phyloP scores from a whole-genome alignment of 2,329 filamentous ascomycete genomes.

The Ilyonectria mors-panacis region DNA sequence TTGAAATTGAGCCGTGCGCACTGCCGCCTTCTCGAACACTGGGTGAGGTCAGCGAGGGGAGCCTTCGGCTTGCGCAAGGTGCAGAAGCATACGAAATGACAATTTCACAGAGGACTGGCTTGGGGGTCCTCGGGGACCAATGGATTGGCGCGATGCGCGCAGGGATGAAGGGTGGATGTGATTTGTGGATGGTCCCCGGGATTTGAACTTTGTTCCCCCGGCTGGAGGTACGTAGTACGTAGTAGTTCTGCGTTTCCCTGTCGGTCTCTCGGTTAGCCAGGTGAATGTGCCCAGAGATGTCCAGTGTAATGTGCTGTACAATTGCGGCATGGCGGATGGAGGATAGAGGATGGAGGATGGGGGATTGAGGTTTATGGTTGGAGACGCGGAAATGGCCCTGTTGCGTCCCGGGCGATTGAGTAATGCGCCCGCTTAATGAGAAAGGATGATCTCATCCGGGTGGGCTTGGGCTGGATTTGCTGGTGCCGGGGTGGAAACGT shows the following conservation, averaged over 20 bases:
- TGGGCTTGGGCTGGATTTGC: slow-evolving; percentile 10
- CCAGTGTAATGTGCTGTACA: neutral
- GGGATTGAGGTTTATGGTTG: neutral
- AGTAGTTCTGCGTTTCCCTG: neutral
- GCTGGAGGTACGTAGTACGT: neutral
- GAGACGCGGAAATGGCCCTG: neutral
- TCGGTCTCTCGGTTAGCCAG: neutral
- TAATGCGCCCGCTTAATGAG: slow-evolving; percentile 5
- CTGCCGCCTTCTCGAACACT: slow-evolving; percentile 6
- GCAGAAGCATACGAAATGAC: slow-evolving; percentile 26
- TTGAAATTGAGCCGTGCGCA: slow-evolving; percentile 2
- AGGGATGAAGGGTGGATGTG: slow-evolving; percentile 18
- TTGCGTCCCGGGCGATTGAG: neutral
- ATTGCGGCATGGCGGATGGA: neutral
- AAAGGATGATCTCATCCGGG: slow-evolving; percentile 9
- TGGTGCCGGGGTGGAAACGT: slow-evolving; percentile 17
- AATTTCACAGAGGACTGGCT: slow-evolving; percentile 28
- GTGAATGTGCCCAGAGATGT: neutral
- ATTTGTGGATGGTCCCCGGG: neutral
- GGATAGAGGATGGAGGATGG: neutral
- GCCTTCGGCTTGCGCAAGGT: neutral
- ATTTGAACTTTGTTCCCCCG: neutral
- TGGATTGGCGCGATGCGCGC: slow-evolving; percentile 29
- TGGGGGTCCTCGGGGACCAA: slow-evolving; percentile 22
- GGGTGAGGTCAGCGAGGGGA: neutral